Evolutionary conservation across 176 grass and related monocot species (phyloP), one percentile per base, ranked within the genome.

Genomic region (Neostapfia colusana): DNA sequence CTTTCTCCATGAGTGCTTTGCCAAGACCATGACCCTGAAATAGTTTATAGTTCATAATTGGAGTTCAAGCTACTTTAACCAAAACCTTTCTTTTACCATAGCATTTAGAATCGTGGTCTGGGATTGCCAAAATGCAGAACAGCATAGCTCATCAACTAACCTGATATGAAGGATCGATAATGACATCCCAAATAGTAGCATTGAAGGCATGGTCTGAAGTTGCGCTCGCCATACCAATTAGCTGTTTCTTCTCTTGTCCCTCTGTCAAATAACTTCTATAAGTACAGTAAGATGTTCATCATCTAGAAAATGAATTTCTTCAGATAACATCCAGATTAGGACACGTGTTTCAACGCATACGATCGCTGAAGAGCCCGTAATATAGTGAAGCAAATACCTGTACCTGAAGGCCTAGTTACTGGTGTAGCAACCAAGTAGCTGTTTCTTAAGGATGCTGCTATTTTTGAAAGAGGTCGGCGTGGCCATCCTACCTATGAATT

Each of bases 201-300:
- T 97, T 97, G 80, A 97, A 97, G 57, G 87, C 95, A 73, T 97
- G 95, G 82, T 97, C 95, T 71, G 95, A 97, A 69, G 95, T 97
- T 84, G 95, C 95, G 31, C 95, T 89, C 51, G 89, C 95, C 95
- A 97, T 93, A 53, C 95, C 95, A 62, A 97, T 92, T 24, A 97
- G 91, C 67, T 79, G 81, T 59, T 83, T 97, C 84, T 56, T 84
- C 66, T 86, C 91, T 76, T 86, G 89, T 83, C 72, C 86, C 89
- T 93, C 91, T 97, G 89, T 93, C 88, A 97, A 97, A 97, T 83
- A 89, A 93, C 94, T 93, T 97, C 86, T n/a, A n/a, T n/a, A n/a
- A n/a, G n/a, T 88, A 88, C 85, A 90, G 85, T 97, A 79, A 93
- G 87, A 88, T 90, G 85, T 89, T 97, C 87, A 88, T 89, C 86